Base-by-base conservation (phyloP, 2,329 filamentous ascomycete genomes). In the Aspergillus pseudoviridinutans region DNA sequence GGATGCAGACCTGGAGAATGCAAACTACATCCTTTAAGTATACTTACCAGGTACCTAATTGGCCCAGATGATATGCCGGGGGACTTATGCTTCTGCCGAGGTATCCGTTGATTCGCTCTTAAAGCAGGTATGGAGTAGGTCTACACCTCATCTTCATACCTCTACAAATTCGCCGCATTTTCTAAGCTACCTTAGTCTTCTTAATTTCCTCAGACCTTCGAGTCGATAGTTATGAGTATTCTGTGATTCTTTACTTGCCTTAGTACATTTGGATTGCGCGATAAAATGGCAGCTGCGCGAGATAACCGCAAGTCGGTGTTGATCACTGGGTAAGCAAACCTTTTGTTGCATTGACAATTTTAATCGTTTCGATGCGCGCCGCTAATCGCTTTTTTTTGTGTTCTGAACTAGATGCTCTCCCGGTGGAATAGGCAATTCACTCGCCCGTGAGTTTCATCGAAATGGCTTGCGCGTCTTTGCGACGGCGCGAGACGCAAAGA, bases 371-470 rank as follows among this genome's bases (percentile, higher is more conserved):
- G 46, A 51, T 47, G 28, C 29, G 9, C 27, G 32, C 35, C 14
- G 46, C 22, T 55, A n/a, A 55, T 49, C 50, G 28, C 42, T n/a
- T 38, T 22, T 22, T 22, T 22, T 25, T 10, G 54, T n/a, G 28
- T 32, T 54, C 20, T 24, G 47, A 22, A 52, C 20, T 49, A 72
- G 71, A 41, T 73, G 69, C 51, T 71, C 70, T 14, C 79, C 82
- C 6, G 82, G 82, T 42, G 81, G 82, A 54, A 85, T 87, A 60
- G 84, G 84, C 28, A 79, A 86, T 64, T 79, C 80, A 17, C 76
- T 87, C 14, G 82, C 83, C 1, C 75, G 77, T 20, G 82, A 85
- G 64, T 87, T 87, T 66, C 77, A 83, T 56, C 71, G 66, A 27
- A 61, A 71, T 71, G 82, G 82, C 52, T 74, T 82, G 57, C 78